phyloP scores from a whole-genome alignment of 345 rosid genomes.

The Eucalyptus brandiana region DNA sequence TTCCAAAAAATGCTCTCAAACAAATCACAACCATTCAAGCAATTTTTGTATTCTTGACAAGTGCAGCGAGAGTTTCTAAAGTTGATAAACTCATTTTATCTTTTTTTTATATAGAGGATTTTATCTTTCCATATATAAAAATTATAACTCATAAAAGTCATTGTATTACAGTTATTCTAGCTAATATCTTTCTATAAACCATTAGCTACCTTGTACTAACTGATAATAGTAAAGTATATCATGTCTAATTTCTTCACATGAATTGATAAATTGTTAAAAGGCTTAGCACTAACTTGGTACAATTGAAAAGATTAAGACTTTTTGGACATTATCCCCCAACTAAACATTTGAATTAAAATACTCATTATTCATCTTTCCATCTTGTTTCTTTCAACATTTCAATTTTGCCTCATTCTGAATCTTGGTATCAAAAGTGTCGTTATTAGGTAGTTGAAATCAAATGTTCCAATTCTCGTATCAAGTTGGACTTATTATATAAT shows the following conservation, averaged over 20 bases:
- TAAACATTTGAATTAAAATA: background rate
- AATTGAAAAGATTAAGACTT: too few species aligned
- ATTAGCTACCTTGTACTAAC: background rate
- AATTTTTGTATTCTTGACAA: background rate
- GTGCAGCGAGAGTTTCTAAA: background rate
- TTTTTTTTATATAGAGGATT: background rate
- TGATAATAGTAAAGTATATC: background rate
- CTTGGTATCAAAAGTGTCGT: background rate
- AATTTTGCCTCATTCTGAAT: background rate
- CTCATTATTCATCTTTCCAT: background rate
- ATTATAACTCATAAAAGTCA: background rate
- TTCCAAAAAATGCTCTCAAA: background rate
- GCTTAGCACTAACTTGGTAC: too few species aligned
- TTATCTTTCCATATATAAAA: background rate
- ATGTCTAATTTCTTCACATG: background rate
- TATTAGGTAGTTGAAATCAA: background rate
- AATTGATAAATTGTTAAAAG: too few species aligned
- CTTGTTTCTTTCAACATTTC: background rate
- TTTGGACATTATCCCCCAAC: background rate
- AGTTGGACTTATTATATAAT: background rate
- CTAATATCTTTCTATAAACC: background rate
- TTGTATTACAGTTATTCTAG: background rate
- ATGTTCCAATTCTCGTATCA: background rate
- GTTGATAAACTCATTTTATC: background rate
- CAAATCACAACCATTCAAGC: background rate